phyloP scores from a whole-genome alignment of 495 filamentous ascomycete genomes.

The Xylaria venustula region DNA sequence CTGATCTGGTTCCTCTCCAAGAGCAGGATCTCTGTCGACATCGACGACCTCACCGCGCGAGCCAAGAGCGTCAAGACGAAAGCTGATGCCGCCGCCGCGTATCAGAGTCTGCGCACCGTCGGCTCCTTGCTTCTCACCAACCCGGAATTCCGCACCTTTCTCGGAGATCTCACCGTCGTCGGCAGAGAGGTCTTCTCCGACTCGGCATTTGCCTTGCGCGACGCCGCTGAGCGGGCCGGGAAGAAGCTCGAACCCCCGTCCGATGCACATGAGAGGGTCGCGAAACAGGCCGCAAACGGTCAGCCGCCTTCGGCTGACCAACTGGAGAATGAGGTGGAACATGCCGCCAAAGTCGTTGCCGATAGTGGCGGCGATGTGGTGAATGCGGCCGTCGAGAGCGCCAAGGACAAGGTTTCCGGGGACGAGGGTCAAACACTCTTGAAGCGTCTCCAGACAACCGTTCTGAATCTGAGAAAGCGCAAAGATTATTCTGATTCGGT shows the following conservation, averaged over 20 bases:
- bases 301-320: slow-evolving; percentile 57
- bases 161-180: slow-evolving; percentile 77
- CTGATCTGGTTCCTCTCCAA: slow-evolving; percentile 83
- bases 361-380: slow-evolving; percentile 65
- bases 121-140: slow-evolving; percentile 83
- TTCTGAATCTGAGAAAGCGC: slow-evolving; percentile 71
- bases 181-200: slow-evolving; percentile 85
- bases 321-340: slow-evolving; percentile 57
- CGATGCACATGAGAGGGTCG: slow-evolving; percentile 52
- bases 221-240: slow-evolving; percentile 68
- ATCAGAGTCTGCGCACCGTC: slow-evolving; percentile 79
- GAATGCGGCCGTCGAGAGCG: slow-evolving; percentile 62
- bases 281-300: slow-evolving; percentile 51
- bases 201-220: slow-evolving; percentile 74
- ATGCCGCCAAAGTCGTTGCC: slow-evolving; percentile 63
- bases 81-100: slow-evolving; percentile 79
- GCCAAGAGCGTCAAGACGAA: slow-evolving; percentile 65
- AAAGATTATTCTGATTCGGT: slow-evolving; percentile 84
- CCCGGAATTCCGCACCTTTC: slow-evolving; percentile 82
- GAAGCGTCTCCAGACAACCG: slow-evolving; percentile 69
- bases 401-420: slow-evolving; percentile 65
- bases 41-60: slow-evolving; percentile 59
- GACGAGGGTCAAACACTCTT: slow-evolving; percentile 71
- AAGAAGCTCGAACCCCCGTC: slow-evolving; percentile 70
- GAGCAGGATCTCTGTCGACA: slow-evolving; percentile 67